Conservation (phyloP, 208 protist species). For the Acanthamoeba lenticulata region DNA sequence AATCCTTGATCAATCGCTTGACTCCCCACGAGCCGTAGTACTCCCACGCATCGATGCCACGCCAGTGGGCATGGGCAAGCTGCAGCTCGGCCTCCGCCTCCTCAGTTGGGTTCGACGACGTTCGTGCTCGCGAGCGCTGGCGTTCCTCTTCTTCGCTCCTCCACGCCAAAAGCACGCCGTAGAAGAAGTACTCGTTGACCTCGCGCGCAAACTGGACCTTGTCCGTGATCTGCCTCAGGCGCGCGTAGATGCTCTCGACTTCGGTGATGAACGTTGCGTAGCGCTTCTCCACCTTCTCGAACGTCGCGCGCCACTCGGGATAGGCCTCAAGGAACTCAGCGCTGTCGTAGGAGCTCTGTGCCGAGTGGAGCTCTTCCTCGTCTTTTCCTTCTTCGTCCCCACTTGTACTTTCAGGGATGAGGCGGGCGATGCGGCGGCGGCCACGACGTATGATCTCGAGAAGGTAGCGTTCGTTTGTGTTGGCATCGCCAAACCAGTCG, state of each 20-base stretch:
- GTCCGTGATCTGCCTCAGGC: neutral
- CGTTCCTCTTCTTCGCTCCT: constrained; percentile 14
- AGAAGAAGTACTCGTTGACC: constrained; percentile 41
- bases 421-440: neutral
- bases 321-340: constrained; percentile 6
- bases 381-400: neutral
- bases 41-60: neutral
- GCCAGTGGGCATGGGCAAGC: neutral
- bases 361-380: too few relatives aligned
- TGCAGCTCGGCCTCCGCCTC: neutral
- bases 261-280: neutral
- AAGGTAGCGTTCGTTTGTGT: constrained; percentile 32
- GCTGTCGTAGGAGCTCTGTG: neutral
- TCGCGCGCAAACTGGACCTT: neutral
- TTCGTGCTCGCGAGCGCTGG: neutral
- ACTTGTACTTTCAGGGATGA: neutral
- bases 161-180: neutral
- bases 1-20: constrained; percentile 1
- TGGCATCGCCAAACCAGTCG: constrained; percentile 32
- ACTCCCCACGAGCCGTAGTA: neutral
- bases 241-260: neutral
- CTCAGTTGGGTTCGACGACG: too few relatives aligned
- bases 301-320: constrained; percentile 35
- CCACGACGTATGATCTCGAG: constrained; percentile 2
- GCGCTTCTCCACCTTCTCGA: neutral